These are phyloP conservation scores for Boletus vinaceobasis DNA, from an alignment of 768 basidiomycete genomes.

Conservation along the genomic window DNA sequence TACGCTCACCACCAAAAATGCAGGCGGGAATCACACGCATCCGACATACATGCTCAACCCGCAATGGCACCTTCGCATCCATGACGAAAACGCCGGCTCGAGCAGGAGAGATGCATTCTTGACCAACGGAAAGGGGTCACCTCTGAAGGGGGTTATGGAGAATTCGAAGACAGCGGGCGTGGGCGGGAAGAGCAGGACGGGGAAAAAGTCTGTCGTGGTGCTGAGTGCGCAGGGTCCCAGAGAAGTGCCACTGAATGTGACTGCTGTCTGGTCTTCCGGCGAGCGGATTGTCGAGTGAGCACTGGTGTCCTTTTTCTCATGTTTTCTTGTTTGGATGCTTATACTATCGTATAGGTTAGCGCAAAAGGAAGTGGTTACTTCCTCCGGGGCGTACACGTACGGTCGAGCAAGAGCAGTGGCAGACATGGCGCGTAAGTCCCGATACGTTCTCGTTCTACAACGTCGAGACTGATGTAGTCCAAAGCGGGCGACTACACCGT, in stretches of 20 bases:
- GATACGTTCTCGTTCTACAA: background rate
- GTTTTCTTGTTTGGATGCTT: background rate
- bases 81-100: slow-evolving; percentile 28
- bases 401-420: slow-evolving; percentile 60
- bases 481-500: slow-evolving; percentile 71
- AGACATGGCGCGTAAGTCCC: slow-evolving; percentile 49
- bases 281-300: slow-evolving; percentile 73
- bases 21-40: slow-evolving; percentile 80
- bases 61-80: slow-evolving; percentile 71
- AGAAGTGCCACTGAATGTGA: slow-evolving; percentile 71
- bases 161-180: slow-evolving; percentile 8
- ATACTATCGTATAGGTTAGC: slow-evolving; percentile 39
- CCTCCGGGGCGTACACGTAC: slow-evolving; percentile 80
- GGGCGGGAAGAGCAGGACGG: background rate
- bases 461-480: background rate
- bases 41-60: slow-evolving; percentile 89
- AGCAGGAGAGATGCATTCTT: slow-evolving; percentile 1
- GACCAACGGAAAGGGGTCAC: background rate
- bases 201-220: slow-evolving; percentile 38
- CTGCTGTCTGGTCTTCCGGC: slow-evolving; percentile 72
- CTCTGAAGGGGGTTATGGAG: background rate
- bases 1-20: slow-evolving; percentile 60
- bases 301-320: background rate
- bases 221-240: slow-evolving; percentile 54
- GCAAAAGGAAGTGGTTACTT: slow-evolving; percentile 65